Base-by-base conservation (phyloP, 2,329 filamentous ascomycete genomes). In the Neurospora crassa region DNA sequence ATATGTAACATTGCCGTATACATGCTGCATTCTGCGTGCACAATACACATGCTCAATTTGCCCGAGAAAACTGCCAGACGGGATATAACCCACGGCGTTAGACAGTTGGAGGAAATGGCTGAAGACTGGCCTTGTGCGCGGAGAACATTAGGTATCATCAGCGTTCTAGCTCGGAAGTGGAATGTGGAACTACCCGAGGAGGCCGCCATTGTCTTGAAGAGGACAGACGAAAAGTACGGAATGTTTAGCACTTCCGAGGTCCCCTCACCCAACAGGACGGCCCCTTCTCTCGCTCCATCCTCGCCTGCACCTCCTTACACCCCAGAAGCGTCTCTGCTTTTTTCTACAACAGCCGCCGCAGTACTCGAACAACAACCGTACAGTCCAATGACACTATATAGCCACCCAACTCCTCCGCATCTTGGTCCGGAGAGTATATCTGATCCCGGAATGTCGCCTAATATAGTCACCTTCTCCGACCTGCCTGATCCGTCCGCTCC, bases 1-100 rank as follows among this genome's bases (percentile, higher is more conserved):
- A 97, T 99, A 42, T 97, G 93, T 82, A 98, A 98, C 78, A 93
- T 98, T 76, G 94, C 92, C 3, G 94, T 98, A 0, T 99, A 99
- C 80, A 97, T 98, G 81, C 87, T 92, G 0, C 95, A 98, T 79
- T 96, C 93, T 5, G 94, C 96, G 40, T 97, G 94, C 79, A 97
- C 94, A 0, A 96, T 98, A 47, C 96, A 98, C 77, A 83, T 99
- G 24, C 88, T 99, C 43, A 97, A 97, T 75, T 84, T 98, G 1
- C 94, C 94, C 0, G 94, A 97, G 76, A 97, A 96, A 82, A 96
- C 92, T 40, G 93, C 96, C 5, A 91, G 89, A 77, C 86, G 95
- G 76, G 95, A 98, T 79, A 92, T 99, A 59, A 91, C 92, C 5
- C 94, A 97, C 76, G 94, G 95, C 1, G 87, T 97, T 63, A 95